These are phyloP conservation scores for Talaromyces sp. DNA, from an alignment of 2,329 filamentous ascomycete genomes.

Conservation along the genomic window DNA sequence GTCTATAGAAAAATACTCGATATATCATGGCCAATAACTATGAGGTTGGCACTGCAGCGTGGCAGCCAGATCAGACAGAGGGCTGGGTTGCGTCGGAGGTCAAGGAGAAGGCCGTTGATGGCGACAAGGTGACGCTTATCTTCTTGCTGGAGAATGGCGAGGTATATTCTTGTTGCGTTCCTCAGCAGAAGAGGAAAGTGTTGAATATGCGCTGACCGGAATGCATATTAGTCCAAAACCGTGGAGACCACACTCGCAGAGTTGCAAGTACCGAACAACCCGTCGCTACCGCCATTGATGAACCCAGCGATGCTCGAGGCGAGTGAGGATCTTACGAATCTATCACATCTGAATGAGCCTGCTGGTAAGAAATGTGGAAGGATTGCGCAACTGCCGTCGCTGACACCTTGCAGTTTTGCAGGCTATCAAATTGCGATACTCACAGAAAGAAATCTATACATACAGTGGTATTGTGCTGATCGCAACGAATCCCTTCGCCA, in stretches of 20 bases:
- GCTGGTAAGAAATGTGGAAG: constrained; percentile 63
- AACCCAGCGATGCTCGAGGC: constrained; percentile 98
- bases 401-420: constrained; percentile 68
- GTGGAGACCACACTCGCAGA: constrained; percentile 74
- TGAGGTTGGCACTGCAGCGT: constrained; percentile 94
- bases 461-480: constrained; percentile 99
- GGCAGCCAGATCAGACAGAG: constrained; percentile 94
- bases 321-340: constrained; percentile 93
- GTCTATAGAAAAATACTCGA: constrained; percentile 19
- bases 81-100: constrained; percentile 98
- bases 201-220: constrained; percentile 21
- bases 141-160: constrained; percentile 92
- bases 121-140: constrained; percentile 79
- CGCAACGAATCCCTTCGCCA: constrained; percentile 95
- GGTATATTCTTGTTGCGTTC: constrained; percentile 51
- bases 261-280: constrained; percentile 72
- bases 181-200: background rate
- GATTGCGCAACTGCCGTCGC: constrained; percentile 22
- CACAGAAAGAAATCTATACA: constrained; percentile 99
- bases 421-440: constrained; percentile 93
- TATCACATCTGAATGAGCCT: constrained; percentile 97
- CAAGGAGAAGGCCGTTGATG: constrained; percentile 75
- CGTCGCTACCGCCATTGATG: constrained; percentile 86
- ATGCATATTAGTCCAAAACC: constrained; percentile 63
- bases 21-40: constrained; percentile 80